Percentiles rank a stretch among this genome's conserved stretches.
Evolutionary conservation across 2,329 filamentous ascomycete species (phyloP).

Genomic region (Aplosporella prunicola): DNA sequence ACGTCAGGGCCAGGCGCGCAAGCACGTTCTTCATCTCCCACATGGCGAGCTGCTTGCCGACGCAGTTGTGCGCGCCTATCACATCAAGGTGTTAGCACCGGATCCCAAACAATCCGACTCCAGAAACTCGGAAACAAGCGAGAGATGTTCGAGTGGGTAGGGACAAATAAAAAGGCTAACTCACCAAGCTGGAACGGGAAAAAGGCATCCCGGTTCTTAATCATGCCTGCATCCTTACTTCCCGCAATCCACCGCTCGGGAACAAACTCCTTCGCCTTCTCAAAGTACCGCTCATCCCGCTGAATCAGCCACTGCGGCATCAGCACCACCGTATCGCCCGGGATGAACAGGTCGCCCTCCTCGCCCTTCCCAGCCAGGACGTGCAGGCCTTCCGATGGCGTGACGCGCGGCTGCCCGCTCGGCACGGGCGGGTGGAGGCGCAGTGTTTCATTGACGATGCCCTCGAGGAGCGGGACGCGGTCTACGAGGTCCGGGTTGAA

Average conservation of each 20-base stretch:
- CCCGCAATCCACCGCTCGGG: slow-evolving; percentile 21
- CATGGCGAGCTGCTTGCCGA: slow-evolving; percentile 61
- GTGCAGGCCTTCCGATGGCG: slow-evolving; percentile 26
- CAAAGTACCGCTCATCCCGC: slow-evolving; percentile 15
- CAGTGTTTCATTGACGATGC: slow-evolving; percentile 33
- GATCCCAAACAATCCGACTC: neutral
- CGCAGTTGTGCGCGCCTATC: slow-evolving; percentile 61
- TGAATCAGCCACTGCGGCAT: slow-evolving; percentile 20
- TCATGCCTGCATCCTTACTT: slow-evolving; percentile 22
- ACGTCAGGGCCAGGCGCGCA: slow-evolving; percentile 51
- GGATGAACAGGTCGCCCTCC: no score
- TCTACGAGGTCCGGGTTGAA: slow-evolving; percentile 18
- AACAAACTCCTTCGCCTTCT: slow-evolving; percentile 18
- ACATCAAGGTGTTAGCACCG: no score
- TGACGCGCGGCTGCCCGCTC: slow-evolving; percentile 27
- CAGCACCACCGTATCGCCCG: slow-evolving; percentile 21
- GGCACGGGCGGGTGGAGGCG: slow-evolving; percentile 31
- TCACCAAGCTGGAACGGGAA: slow-evolving; percentile 30
- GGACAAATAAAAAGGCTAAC: no score
- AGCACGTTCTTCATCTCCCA: slow-evolving; percentile 56
- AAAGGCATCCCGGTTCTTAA: slow-evolving; percentile 21
- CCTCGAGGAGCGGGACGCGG: slow-evolving; percentile 28
- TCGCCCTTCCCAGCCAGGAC: slow-evolving; percentile 26
- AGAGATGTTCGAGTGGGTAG: no score
- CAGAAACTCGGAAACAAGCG: neutral